Conservation (phyloP, 306 rosid species). For the Malus fusca region DNA sequence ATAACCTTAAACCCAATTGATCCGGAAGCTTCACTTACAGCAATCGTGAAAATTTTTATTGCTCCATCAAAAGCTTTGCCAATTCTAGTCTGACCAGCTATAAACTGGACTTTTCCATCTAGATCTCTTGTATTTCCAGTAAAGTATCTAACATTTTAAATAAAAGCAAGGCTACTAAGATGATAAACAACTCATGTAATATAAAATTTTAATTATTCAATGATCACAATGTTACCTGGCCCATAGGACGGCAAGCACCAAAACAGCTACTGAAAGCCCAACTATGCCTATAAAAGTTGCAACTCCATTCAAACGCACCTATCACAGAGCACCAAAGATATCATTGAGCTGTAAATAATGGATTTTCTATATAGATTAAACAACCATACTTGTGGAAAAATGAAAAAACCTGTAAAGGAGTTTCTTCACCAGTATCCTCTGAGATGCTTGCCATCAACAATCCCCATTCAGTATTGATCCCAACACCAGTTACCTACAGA, state of each 20-base stretch:
- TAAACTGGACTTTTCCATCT: conserved; percentile 42
- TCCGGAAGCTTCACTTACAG: conserved; percentile 54
- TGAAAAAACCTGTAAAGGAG: conserved; percentile 81
- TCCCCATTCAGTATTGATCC: conserved; percentile 99
- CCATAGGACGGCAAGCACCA: conserved; percentile 74
- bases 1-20: not conserved
- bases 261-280: conserved; percentile 82
- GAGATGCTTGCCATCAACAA: conserved; percentile 98
- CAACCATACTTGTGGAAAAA: conserved; percentile 12
- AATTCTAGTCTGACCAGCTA: conserved; percentile 43
- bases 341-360: conserved; percentile 4
- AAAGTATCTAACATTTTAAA: conserved; percentile 59
- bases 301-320: conserved; percentile 98
- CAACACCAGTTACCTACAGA: conserved; percentile 88
- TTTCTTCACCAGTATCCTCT: conserved; percentile 95
- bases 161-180: conserved; percentile 18
- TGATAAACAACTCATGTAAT: not conserved
- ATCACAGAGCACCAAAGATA: conserved; percentile 27
- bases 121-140: conserved; percentile 49
- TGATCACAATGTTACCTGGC: conserved; percentile 49
- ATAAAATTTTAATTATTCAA: not conserved
- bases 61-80: conserved; percentile 52
- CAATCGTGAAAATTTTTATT: conserved; percentile 80
- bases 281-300: conserved; percentile 94
- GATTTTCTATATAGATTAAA: conserved; percentile 1